Conservation (phyloP, 73 alveolate species). For the Stentor roeselii region DNA sequence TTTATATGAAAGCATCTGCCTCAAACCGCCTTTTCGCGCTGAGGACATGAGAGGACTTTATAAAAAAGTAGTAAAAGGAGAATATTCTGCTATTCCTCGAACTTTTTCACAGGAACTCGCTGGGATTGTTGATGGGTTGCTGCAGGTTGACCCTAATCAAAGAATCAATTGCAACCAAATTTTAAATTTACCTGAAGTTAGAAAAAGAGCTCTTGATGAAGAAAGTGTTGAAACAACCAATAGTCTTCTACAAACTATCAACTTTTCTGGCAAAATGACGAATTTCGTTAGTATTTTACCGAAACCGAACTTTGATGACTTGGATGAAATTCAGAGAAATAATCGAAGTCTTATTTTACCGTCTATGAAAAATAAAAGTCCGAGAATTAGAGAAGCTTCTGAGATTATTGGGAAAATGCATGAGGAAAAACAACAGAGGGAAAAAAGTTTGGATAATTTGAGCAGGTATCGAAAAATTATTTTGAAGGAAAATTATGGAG, state of each 20-base stretch:
- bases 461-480: neutral
- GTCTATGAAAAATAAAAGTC: neutral
- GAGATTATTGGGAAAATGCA: neutral
- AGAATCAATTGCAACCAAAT: slow-evolving; percentile 38
- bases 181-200: neutral
- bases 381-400: neutral
- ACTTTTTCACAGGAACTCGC: slow-evolving; percentile 50
- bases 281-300: neutral
- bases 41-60: slow-evolving; percentile 72
- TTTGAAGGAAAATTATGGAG: neutral
- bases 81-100: slow-evolving; percentile 56
- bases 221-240: neutral
- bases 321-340: neutral
- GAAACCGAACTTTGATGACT: neutral
- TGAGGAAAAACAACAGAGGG: neutral
- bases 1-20: slow-evolving; percentile 60
- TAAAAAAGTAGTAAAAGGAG: slow-evolving; percentile 60
- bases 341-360: neutral
- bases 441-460: neutral
- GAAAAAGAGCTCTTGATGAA: neutral
- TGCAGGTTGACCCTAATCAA: slow-evolving; percentile 52
- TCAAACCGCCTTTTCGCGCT: slow-evolving; percentile 77
- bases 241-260: neutral
- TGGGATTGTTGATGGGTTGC: slow-evolving; percentile 36
- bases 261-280: neutral